Base-by-base conservation (phyloP, 306 rosid species). In the Alnus rubra region DNA sequence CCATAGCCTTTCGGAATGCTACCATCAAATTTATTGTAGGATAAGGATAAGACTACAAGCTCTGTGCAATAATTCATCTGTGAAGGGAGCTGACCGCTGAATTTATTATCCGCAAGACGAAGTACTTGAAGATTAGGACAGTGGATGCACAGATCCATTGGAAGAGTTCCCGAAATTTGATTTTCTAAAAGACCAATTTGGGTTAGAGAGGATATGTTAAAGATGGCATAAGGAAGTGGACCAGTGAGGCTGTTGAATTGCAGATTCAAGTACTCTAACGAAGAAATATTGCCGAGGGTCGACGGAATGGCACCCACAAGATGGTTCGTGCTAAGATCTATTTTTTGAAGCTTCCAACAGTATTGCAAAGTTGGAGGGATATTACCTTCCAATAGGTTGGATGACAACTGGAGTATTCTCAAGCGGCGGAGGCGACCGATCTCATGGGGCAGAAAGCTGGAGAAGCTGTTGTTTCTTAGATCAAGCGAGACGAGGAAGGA, bases 361-460 rank as follows among this genome's bases (percentile, higher is more conserved):
- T 33, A 0, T 13, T 31, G 4, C 35, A 63, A 31, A 14, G n/a
- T 15, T 2, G 23, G 69, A 12, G 45, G 47, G 19, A 63, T 63
- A 30, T 0, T 33, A 10, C 47, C 47, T 63, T 63, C 69, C 47
- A 63, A 14, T 5, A 9, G 3, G 47, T 63, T 63, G 10, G 0
- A 0, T 1, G 10, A 1, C 23, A 63, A 35, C 1, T 0, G 0
- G 4, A 63, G 12, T 4, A 0, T 1, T 16, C 45, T 63, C 69
- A 63, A 63, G 47, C 69, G 12, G 3, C 8, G 69, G 14, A 63
- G 47, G 35, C 4, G 69, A 1, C 69, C 1, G 4, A 63, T 63
- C 69, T 63, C 69, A 6, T 14, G 23, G 0, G 69, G 69, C 2
- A 63, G 4, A 30, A 35, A 63, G 35, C 47, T 19, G 7, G 0